Evolutionary conservation across 2,329 filamentous ascomycete genomes (phyloP), one percentile per base, ranked within the genome.

Genomic region (Aspergillus neotritici): DNA sequence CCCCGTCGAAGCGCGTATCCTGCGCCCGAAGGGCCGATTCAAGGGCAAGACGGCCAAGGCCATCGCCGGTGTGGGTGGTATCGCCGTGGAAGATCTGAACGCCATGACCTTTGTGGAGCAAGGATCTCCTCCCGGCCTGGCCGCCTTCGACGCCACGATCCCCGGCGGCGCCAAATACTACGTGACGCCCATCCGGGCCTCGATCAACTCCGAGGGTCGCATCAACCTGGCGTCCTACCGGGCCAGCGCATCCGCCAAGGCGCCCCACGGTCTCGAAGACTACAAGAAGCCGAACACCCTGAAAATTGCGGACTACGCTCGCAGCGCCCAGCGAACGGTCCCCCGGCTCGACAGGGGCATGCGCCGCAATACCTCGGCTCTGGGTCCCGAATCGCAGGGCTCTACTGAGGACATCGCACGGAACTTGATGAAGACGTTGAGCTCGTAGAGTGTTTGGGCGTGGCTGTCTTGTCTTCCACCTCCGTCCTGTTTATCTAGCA

Each of bases 1-100:
- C 4, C 80, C 80, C 0, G 69, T 83, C 3, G 62, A 76, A 47
- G 77, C 79, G 4, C 78, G 82, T 49, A 71, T 83, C 14, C 58
- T 85, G 42, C 65, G 71, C 38, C 71, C 75, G 4, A 71, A 66
- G 58, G 59, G 57, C 36, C 57, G 60, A 31, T 58, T 59, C 34
- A 62, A 60, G 44, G 64, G 63, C 42, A 57, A 49, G 28, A 47
- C 47, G 32, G 54, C 54, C 9, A 64, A 58, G 46, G 64, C 64
- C 15, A 56, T 65, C 38, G 57, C 64, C 12, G 67, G 67, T 62
- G 58, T 70, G 34, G 68, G 58, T 56, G 67, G 68, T 62, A 63
- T 66, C 41, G 66, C 64, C 7, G 60, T 67, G 11, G 66, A 69
- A 34, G 66, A 69, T 31, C 37, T 61, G 41, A 64, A 63, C 34